phyloP scores from a whole-genome alignment of 2,329 filamentous ascomycete species.

The Trichoderma brevicompactum region DNA sequence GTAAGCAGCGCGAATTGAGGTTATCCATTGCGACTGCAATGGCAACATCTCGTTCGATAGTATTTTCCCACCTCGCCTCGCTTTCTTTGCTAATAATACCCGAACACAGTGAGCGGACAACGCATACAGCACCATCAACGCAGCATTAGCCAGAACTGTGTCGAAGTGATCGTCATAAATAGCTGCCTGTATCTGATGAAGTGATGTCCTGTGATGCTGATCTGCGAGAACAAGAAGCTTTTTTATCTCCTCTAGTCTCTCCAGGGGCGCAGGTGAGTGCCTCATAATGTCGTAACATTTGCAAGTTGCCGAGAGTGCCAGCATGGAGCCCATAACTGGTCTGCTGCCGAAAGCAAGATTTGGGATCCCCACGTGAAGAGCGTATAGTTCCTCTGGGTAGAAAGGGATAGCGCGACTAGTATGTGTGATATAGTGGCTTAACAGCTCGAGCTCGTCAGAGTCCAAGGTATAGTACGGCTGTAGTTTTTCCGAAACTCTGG shows the following conservation, averaged over 20 bases:
- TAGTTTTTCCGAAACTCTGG: not conserved
- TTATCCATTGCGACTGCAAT: slow-evolving; percentile 24
- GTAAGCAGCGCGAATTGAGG: slow-evolving; percentile 17
- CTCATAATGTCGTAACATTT: slow-evolving; percentile 17
- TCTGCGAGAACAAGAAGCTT: slow-evolving; percentile 11
- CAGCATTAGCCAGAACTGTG: slow-evolving; percentile 16
- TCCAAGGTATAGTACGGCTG: not conserved
- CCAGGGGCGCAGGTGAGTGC: slow-evolving; percentile 11
- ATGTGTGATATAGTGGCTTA: slow-evolving; percentile 20
- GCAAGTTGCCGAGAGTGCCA: slow-evolving; percentile 18
- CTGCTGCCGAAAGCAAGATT: slow-evolving; percentile 20
- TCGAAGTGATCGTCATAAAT: slow-evolving; percentile 9
- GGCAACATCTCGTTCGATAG: slow-evolving; percentile 12
- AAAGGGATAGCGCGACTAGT: slow-evolving; percentile 19
- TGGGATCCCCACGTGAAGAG: slow-evolving; percentile 8
- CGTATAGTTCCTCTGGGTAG: slow-evolving; percentile 7
- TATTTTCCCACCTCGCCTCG: not conserved
- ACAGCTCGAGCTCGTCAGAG: slow-evolving; percentile 12
- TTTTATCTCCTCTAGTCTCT: slow-evolving; percentile 14
- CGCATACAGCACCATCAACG: slow-evolving; percentile 21
- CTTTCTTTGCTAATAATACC: slow-evolving; percentile 13
- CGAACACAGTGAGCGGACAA: slow-evolving; percentile 14
- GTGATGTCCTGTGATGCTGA: slow-evolving; percentile 8
- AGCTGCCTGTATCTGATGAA: slow-evolving; percentile 16
- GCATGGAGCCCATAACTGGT: slow-evolving; percentile 17